A percentile compares a stretch with the other conserved stretches of the same genome.
Conservation (phyloP, 139 green algal species). For the Chlorella vulgaris region DNA sequence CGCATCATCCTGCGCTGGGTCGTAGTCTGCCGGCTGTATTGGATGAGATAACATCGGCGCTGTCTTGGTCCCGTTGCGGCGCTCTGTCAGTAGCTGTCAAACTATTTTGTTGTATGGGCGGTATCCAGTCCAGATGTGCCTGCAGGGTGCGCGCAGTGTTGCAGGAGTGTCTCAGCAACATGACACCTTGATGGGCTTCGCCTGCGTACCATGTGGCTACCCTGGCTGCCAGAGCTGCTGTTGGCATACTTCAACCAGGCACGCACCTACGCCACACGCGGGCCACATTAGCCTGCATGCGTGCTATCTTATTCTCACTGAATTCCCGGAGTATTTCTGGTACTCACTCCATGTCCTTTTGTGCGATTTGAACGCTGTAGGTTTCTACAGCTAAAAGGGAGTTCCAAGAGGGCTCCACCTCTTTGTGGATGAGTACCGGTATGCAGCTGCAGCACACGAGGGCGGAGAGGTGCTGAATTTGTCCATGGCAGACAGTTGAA, state of each 20-base stretch:
- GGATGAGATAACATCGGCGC: not conserved
- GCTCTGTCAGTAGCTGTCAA: not conserved
- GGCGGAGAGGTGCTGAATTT: no score
- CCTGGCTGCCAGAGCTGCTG: not conserved
- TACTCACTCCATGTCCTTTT: not conserved
- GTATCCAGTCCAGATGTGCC: not conserved
- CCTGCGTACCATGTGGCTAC: not conserved
- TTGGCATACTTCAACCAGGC: not conserved
- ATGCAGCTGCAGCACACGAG: not conserved
- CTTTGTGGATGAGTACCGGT: constrained; percentile 1
- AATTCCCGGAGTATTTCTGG: not conserved
- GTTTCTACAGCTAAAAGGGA: not conserved
- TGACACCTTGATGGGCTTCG: no score
- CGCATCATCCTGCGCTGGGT: not conserved
- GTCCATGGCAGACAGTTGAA: not conserved
- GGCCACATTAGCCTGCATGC: not conserved
- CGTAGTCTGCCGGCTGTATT: not conserved
- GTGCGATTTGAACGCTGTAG: not conserved
- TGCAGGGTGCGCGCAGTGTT: not conserved
- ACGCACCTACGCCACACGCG: constrained; percentile 8
- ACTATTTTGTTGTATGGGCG: not conserved
- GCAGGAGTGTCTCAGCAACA: no score
- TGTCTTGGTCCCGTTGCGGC: not conserved
- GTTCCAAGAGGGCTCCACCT: not conserved
- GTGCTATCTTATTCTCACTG: not conserved